Base-by-base conservation (phyloP, 1,284 basidiomycete genomes). In the Hemileia vastatrix region DNA sequence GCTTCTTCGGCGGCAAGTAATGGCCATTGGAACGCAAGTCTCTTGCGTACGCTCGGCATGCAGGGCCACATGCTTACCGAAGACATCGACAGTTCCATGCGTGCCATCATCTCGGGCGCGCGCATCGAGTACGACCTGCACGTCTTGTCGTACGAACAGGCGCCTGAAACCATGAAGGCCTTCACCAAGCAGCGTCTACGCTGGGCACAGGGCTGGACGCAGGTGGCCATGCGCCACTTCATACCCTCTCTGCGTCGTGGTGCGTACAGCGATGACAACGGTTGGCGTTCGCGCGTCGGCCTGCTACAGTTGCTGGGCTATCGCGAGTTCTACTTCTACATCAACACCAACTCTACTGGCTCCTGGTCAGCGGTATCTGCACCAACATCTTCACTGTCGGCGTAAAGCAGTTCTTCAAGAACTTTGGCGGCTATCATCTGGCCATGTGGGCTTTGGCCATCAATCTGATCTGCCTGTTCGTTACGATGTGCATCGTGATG, bases 171-270 rank as follows among this genome's bases (percentile, higher is more conserved):
- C 0, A 18, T 67, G 0, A 45, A 64, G 3, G 71, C 70, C 1
- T 50, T 73, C 19, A 40, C n/a, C n/a, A 71, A 70, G 48, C 71
- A 73, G 59, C 65, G 71, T 1, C 57, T 72, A 62, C 65, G 71
- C 43, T 73, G 71, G 71, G 65, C 71, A 1, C 71, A 72, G 33
- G 72, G 71, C 0, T 73, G 72, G 72, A 70, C 68, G 1, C 72
- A 72, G 45, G 71, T 73, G 5, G 66, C 69, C 13, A 65, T 71
- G 50, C 62, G 71, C 43, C 72, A 73, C 45, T 64, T 67, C 21
- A 51, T 67, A 0, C 69, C 71, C 6, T 63, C 69, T 0, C 54
- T 70, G 2, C 57, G 65, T 11, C 57, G 68, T 47, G 69, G 70
- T 11, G 71, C 71, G n/a, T n/a, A n/a, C n/a, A n/a, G n/a, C n/a